A percentile compares a stretch with the other conserved stretches of the same genome.
Evolutionary conservation across 208 protist genomes (phyloP).

Genomic region (Zelonia costaricensis): DNA sequence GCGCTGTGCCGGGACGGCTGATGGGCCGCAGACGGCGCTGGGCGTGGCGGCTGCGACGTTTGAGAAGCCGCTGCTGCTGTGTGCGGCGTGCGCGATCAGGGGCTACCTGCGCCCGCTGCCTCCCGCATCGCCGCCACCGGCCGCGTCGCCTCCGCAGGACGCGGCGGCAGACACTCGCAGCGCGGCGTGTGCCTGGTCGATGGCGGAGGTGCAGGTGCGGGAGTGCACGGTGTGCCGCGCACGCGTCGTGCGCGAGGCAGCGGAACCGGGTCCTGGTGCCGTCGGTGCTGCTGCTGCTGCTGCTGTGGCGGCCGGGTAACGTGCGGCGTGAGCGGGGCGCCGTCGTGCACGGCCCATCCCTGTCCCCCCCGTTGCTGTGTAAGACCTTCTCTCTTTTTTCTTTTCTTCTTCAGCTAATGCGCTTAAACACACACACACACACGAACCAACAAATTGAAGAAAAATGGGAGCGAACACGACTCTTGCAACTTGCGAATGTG

Average conservation of each 20-base stretch:
- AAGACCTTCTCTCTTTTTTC: no score
- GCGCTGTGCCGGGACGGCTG: slow-evolving; percentile 35
- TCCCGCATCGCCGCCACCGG: not conserved
- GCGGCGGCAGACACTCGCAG: no score
- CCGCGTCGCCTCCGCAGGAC: slow-evolving; percentile 3
- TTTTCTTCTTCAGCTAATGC: no score
- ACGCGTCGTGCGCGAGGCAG: slow-evolving; percentile 14
- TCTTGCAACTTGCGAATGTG: no score
- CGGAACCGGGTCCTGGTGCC: no score
- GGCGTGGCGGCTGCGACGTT: slow-evolving; percentile 5
- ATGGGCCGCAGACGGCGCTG: slow-evolving; percentile 15
- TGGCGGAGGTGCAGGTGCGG: slow-evolving; percentile 12
- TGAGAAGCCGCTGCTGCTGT: slow-evolving; percentile 34
- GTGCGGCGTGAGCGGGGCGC: no score
- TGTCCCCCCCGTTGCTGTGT: no score
- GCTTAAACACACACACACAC: no score
- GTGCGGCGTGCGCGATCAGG: slow-evolving; percentile 36
- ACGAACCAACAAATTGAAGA: no score
- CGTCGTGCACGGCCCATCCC: no score
- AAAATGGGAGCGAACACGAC: no score
- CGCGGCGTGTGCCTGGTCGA: no score
- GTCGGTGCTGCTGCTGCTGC: not conserved
- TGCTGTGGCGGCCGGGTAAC: not conserved
- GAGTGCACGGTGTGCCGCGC: slow-evolving; percentile 27
- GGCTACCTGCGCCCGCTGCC: slow-evolving; percentile 59